Evolutionary conservation across 2,329 filamentous ascomycete genomes (phyloP).

Genomic region (Ilyonectria destructans): DNA sequence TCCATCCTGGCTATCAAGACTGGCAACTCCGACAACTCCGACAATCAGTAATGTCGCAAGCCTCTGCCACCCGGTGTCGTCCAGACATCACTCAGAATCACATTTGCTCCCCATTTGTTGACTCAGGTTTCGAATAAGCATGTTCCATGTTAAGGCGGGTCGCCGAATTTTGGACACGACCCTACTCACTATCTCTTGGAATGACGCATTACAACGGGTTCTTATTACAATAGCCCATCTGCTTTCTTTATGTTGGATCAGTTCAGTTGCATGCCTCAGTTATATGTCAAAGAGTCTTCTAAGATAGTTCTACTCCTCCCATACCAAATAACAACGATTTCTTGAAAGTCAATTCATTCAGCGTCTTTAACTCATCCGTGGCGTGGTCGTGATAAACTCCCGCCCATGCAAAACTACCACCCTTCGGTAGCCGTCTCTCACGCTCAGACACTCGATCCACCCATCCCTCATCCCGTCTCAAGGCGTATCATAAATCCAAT

Average conservation of each 20-base stretch:
- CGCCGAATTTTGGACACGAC: not conserved
- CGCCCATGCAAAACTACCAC: constrained; percentile 45
- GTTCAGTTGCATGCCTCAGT: constrained; percentile 13
- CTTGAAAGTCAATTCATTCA: constrained; percentile 42
- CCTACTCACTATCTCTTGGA: not conserved
- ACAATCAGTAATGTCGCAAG: constrained; percentile 3
- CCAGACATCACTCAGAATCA: not conserved
- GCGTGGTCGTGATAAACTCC: constrained; percentile 50
- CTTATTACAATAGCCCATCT: constrained; percentile 3
- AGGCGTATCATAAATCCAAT: constrained; percentile 52
- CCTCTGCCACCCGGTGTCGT: not conserved
- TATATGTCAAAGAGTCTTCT: constrained; percentile 30
- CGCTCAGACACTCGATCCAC: constrained; percentile 37
- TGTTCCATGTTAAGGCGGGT: not conserved
- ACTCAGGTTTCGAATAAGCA: not conserved
- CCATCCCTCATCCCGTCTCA: constrained; percentile 40
- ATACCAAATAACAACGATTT: constrained; percentile 33
- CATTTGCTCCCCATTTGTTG: not conserved
- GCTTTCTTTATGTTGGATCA: constrained; percentile 4
- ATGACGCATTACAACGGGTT: not conserved
- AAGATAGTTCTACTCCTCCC: constrained; percentile 31
- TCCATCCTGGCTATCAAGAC: constrained; percentile 56
- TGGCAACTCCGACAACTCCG: not conserved
- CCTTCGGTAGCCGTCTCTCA: constrained; percentile 34
- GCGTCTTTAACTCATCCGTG: constrained; percentile 54